These are phyloP conservation scores for Vitrella brassicaformis DNA, from an alignment of 73 alveolate species.

Conservation along the genomic window DNA sequence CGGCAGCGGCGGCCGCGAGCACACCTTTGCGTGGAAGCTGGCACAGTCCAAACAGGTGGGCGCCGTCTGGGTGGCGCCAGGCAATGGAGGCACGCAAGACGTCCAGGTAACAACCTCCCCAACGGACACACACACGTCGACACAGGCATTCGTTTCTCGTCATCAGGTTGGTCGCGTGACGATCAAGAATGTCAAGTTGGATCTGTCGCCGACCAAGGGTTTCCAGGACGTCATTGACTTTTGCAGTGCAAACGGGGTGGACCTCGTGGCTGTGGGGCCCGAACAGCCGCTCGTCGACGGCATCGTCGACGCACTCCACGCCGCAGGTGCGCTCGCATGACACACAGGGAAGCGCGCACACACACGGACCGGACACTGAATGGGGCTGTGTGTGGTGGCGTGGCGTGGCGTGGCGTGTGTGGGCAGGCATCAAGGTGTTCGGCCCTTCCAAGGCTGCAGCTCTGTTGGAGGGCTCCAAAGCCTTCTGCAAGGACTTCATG, in stretches of 20 bases:
- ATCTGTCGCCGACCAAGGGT: neutral
- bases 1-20: slow-evolving; percentile 17
- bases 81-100: slow-evolving; percentile 17
- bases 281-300: slow-evolving; percentile 3
- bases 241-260: slow-evolving; percentile 13
- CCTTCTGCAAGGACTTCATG: slow-evolving; percentile 27
- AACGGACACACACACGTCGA: too few species aligned
- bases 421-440: slow-evolving; percentile 12
- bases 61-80: slow-evolving; percentile 21
- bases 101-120: too few species aligned
- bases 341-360: too few species aligned
- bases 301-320: neutral
- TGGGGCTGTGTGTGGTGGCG: too few species aligned
- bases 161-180: neutral
- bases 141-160: too few species aligned
- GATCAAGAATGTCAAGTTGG: neutral
- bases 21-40: slow-evolving; percentile 21
- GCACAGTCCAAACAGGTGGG: slow-evolving; percentile 11
- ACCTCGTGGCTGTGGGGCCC: slow-evolving; percentile 29
- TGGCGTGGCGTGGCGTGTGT: neutral
- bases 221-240: slow-evolving; percentile 17
- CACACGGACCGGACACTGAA: too few species aligned
- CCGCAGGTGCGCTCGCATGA: neutral
- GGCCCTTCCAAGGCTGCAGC: slow-evolving; percentile 32
- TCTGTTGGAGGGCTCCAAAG: slow-evolving; percentile 27